These are phyloP conservation scores for Cystofilobasidium macerans DNA, from an alignment of 768 basidiomycete genomes.

Conservation along the genomic window DNA sequence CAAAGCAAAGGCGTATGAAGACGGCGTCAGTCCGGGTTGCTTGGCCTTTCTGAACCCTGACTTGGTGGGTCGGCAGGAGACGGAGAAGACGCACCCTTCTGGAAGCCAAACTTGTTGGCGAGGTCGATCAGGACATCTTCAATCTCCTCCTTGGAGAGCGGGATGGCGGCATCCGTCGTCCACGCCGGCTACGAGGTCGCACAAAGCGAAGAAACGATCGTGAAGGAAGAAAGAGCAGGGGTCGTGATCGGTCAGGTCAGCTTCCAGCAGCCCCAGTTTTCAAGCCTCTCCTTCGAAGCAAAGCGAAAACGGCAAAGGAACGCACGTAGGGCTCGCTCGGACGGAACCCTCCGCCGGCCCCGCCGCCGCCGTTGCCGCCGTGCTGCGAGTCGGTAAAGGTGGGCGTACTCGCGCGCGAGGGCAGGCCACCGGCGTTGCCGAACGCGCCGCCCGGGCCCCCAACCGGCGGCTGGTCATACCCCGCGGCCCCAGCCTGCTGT, in stretches of 20 bases:
- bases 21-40: neutral
- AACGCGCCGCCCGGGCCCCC: conserved; percentile 1
- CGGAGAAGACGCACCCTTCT: conserved; percentile 62
- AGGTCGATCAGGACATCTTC: conserved; percentile 97
- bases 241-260: neutral
- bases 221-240: neutral
- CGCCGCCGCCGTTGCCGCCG: neutral
- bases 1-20: neutral
- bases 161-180: conserved; percentile 81
- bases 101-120: conserved; percentile 97
- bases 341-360: neutral
- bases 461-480: neutral
- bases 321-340: conserved; percentile 2
- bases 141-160: conserved; percentile 97
- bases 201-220: no score
- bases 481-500: neutral
- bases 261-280: neutral
- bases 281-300: neutral
- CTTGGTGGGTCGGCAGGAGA: no score
- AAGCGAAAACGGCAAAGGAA: neutral
- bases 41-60: no score
- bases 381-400: conserved; percentile 21
- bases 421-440: no score
- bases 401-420: conserved; percentile 9
- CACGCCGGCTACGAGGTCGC: conserved; percentile 67